phyloP scores from a whole-genome alignment of 1,139 yeast genomes.

The Kluyveromyces sp. region DNA sequence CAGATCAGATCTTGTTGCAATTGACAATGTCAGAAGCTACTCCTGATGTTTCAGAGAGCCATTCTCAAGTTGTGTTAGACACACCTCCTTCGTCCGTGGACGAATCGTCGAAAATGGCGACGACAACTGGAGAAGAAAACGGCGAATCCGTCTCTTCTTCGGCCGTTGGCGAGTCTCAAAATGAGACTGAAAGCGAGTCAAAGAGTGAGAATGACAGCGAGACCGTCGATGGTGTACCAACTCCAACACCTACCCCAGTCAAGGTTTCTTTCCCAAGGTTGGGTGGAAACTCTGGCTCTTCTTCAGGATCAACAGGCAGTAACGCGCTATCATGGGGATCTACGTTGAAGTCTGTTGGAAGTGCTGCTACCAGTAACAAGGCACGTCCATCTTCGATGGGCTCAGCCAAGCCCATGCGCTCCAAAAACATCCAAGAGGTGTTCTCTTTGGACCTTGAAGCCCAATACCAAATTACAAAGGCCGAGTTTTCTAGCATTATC shows the following conservation, averaged over 20 bases:
- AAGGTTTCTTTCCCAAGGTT: slow-evolving; percentile 67
- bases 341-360: slow-evolving; percentile 4
- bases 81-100: slow-evolving; percentile 18
- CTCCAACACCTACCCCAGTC: slow-evolving; percentile 19
- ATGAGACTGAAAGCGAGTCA: too few relatives aligned
- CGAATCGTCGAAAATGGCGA: slow-evolving; percentile 4
- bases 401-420: slow-evolving; percentile 30
- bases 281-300: slow-evolving; percentile 32
- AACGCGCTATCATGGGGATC: slow-evolving; percentile 11
- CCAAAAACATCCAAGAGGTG: slow-evolving; percentile 59
- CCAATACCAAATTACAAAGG: slow-evolving; percentile 54
- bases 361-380: not conserved
- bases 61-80: slow-evolving; percentile 9
- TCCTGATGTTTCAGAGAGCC: slow-evolving; percentile 70
- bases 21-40: slow-evolving; percentile 48
- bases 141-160: slow-evolving; percentile 1
- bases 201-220: slow-evolving; percentile 10
- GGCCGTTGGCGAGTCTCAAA: too few relatives aligned
- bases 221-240: not conserved
- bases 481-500: slow-evolving; percentile 60
- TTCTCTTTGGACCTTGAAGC: slow-evolving; percentile 62
- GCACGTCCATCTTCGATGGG: slow-evolving; percentile 5
- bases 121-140: slow-evolving; percentile 4
- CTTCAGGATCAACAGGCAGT: slow-evolving; percentile 12
- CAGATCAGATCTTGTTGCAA: too few relatives aligned